Evolutionary conservation across 371 early-diverging fungal species (phyloP).

Genomic region (Entomophthora muscae): DNA sequence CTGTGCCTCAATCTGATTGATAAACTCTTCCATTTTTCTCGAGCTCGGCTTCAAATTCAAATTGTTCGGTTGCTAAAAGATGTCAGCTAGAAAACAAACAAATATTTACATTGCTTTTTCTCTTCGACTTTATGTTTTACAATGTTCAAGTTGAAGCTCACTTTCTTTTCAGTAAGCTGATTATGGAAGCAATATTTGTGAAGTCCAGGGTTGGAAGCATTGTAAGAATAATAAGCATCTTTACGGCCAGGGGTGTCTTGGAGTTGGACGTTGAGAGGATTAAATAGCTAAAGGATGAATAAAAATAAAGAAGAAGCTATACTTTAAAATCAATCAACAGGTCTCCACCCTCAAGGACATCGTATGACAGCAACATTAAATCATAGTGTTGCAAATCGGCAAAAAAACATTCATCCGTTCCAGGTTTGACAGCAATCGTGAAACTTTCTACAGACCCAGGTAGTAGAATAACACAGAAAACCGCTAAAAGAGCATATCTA

Average conservation of each 20-base stretch:
- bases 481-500: no score
- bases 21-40: background rate
- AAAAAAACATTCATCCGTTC: constrained; percentile 1
- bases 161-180: background rate
- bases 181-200: constrained; percentile 7
- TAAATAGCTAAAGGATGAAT: background rate
- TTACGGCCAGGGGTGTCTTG: background rate
- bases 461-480: no score
- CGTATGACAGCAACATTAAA: background rate
- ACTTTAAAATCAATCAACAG: background rate
- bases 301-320: background rate
- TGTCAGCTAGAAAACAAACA: background rate
- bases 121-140: background rate
- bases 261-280: background rate
- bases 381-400: background rate
- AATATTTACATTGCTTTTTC: background rate
- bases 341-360: constrained; percentile 1
- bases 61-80: background rate
- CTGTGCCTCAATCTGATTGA: background rate
- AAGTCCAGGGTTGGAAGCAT: constrained; percentile 1
- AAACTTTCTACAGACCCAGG: no score
- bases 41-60: background rate
- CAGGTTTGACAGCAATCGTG: background rate
- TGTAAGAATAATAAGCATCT: constrained; percentile 3
- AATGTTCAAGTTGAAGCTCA: background rate